A percentile compares a stretch with the other conserved stretches of the same genome.
These are phyloP conservation scores for Blastobotrys indianensis DNA, from an alignment of 1,139 yeast species.

Conservation along the genomic window DNA sequence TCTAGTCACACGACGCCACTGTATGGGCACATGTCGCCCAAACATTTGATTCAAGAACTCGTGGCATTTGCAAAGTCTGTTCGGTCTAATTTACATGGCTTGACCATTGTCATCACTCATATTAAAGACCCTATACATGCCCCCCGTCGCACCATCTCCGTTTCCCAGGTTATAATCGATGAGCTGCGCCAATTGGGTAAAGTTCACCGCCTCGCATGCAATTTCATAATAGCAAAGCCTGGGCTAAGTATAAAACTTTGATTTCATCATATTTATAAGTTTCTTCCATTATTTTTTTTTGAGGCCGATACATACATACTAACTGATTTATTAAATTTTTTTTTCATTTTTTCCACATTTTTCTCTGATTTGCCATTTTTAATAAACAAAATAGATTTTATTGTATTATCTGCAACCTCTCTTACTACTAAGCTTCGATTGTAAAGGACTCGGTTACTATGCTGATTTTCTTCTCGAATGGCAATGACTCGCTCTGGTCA, in stretches of 20 bases:
- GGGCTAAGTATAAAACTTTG: constrained; percentile 17
- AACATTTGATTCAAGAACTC: constrained; percentile 54
- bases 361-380: not conserved
- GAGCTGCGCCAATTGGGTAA: constrained; percentile 21
- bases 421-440: constrained; percentile 40
- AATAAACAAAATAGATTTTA: not conserved
- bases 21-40: constrained; percentile 79
- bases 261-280: constrained; percentile 5
- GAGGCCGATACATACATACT: too few relatives aligned
- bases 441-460: constrained; percentile 60
- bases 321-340: not conserved
- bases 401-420: too few relatives aligned
- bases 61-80: constrained; percentile 31
- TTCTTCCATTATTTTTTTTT: too few relatives aligned
- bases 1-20: constrained; percentile 44
- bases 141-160: constrained; percentile 13
- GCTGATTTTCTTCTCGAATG: constrained; percentile 63
- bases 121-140: constrained; percentile 47
- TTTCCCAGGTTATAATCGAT: constrained; percentile 13
- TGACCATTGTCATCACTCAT: constrained; percentile 63
- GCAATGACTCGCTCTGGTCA: constrained; percentile 46
- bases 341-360: too few relatives aligned
- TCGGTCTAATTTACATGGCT: constrained; percentile 33
- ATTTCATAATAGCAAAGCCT: constrained; percentile 23
- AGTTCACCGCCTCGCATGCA: constrained; percentile 19